Evolutionary conservation across 495 filamentous ascomycete species (phyloP).

Genomic region (Neurospora intermedia): DNA sequence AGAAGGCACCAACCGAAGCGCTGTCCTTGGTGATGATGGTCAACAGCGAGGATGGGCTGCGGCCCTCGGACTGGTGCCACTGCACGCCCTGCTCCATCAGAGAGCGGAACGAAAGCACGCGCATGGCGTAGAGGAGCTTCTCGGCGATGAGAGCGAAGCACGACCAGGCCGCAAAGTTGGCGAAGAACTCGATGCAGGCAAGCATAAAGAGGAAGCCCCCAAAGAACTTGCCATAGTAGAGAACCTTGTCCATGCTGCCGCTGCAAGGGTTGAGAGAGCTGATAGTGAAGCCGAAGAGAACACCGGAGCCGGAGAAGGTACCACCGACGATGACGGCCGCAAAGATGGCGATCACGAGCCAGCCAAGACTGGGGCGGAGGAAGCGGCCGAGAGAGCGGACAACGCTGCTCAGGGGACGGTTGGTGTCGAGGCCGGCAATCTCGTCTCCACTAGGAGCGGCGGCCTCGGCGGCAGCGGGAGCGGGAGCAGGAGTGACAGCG

Average conservation of each 20-base stretch:
- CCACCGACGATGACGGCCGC: conserved; percentile 8
- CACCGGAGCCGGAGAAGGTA: conserved; percentile 16
- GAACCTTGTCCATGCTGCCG: conserved; percentile 25
- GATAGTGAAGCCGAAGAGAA: conserved; percentile 17
- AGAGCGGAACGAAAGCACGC: conserved; percentile 64
- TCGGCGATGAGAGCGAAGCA: conserved; percentile 64
- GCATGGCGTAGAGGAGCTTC: conserved; percentile 64
- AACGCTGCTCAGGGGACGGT: conserved; percentile 5
- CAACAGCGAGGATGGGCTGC: conserved; percentile 68
- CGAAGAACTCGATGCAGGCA: conserved; percentile 59
- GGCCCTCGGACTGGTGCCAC: conserved; percentile 72
- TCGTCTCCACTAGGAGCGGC: conserved; percentile 16
- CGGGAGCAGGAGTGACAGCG: not conserved
- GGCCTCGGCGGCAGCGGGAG: not conserved
- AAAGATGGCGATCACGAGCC: conserved; percentile 4
- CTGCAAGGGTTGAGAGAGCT: conserved; percentile 23
- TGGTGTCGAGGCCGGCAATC: conserved; percentile 23
- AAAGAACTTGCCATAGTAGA: conserved; percentile 69
- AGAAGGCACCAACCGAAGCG: conserved; percentile 67
- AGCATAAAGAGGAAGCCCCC: conserved; percentile 82
- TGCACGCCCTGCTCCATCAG: conserved; percentile 80
- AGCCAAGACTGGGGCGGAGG: conserved; percentile 3
- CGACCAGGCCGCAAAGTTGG: conserved; percentile 54
- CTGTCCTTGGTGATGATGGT: conserved; percentile 72
- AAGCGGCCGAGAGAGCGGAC: not conserved